These are phyloP conservation scores for Scleroderma bovista DNA, from an alignment of 768 basidiomycete genomes.

Conservation along the genomic window DNA sequence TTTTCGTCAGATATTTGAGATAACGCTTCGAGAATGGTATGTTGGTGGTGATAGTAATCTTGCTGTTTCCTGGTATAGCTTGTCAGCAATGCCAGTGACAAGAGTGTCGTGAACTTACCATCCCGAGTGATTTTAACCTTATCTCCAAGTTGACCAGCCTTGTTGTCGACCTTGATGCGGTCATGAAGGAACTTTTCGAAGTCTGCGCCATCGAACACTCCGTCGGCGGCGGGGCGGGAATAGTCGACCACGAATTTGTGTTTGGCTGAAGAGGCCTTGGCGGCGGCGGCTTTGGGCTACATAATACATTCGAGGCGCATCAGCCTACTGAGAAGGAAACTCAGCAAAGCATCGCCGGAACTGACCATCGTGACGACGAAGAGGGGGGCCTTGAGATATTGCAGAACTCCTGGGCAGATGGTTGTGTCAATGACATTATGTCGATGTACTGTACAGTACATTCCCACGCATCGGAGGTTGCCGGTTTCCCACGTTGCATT, in stretches of 20 bases:
- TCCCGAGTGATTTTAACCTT: conserved; percentile 82
- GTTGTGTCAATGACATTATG: conserved; percentile 21
- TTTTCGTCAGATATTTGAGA: conserved; percentile 98
- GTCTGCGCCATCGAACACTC: conserved; percentile 55
- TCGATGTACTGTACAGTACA: conserved; percentile 45
- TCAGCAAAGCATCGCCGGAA: conserved; percentile 81
- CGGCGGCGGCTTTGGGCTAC: conserved; percentile 56
- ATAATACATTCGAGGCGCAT: conserved; percentile 35
- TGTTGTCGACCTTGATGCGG: conserved; percentile 89
- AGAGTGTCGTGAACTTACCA: conserved; percentile 38
- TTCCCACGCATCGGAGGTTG: conserved; percentile 11
- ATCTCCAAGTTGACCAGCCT: conserved; percentile 89
- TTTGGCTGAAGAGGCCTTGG: conserved; percentile 50
- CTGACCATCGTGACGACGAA: conserved; percentile 60
- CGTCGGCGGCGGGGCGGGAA: conserved; percentile 70
- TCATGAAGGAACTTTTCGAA: conserved; percentile 91
- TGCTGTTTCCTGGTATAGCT: conserved; percentile 54
- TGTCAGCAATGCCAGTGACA: conserved; percentile 1
- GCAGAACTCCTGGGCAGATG: not conserved
- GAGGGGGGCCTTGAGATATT: conserved; percentile 26
- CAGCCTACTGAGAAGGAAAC: conserved; percentile 89
- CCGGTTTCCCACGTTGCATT: conserved; percentile 6
- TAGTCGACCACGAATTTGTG: conserved; percentile 85
- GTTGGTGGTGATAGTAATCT: conserved; percentile 78
- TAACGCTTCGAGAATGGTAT: conserved; percentile 96